Percentiles rank a stretch among this genome's conserved stretches.
Evolutionary conservation across 2,329 filamentous ascomycete genomes (phyloP).

Genomic region (Thelonectria blattea): DNA sequence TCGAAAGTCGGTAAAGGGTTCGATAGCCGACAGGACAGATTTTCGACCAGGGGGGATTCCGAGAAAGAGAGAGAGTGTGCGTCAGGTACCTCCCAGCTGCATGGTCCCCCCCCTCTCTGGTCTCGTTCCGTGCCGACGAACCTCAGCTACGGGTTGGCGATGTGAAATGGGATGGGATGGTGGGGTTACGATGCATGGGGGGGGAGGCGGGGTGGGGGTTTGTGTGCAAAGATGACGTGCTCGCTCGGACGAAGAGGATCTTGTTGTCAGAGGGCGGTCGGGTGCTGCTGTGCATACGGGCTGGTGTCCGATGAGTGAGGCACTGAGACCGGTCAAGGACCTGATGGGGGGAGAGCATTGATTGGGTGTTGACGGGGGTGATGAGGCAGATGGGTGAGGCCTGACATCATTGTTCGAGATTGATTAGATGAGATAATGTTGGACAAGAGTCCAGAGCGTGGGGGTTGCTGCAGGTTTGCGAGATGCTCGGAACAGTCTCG

Average conservation of each 20-base stretch:
- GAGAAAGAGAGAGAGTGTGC: not conserved
- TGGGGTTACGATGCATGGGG: conserved; percentile 15
- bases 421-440: not conserved
- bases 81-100: not conserved
- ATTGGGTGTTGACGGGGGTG: not conserved
- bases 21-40: not conserved
- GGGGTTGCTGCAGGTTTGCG: no score
- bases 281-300: no score
- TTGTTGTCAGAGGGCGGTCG: not conserved
- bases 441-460: not conserved
- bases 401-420: not conserved
- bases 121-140: not conserved
- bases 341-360: not conserved
- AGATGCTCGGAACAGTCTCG: no score
- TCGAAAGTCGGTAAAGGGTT: not conserved
- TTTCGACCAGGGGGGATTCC: not conserved
- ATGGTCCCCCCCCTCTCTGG: not conserved
- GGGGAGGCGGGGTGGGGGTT: conserved; percentile 8
- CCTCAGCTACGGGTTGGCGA: not conserved
- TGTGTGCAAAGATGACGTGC: not conserved
- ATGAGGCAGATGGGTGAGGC: not conserved
- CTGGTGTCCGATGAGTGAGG: not conserved
- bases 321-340: not conserved
- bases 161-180: conserved; percentile 1
- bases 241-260: not conserved